Conservation (phyloP, 352 stramenopile species). For the Phytophthora palmivora region DNA sequence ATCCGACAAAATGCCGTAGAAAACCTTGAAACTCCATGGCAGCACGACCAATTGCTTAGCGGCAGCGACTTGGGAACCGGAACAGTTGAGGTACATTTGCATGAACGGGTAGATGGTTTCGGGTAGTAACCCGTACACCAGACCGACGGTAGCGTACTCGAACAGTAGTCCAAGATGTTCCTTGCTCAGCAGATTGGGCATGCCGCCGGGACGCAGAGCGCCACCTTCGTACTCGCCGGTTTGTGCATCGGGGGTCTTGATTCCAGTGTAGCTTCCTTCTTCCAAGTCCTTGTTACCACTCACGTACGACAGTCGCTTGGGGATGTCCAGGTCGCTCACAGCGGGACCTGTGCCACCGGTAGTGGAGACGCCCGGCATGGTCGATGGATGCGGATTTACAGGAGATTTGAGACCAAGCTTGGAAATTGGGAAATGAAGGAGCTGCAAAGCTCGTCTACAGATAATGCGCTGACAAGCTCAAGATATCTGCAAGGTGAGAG, state of each 20-base stretch:
- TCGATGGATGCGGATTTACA: background rate
- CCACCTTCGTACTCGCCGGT: constrained; percentile 13
- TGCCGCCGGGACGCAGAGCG: constrained; percentile 27
- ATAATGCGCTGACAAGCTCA: constrained; percentile 13
- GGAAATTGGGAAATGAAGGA: constrained; percentile 31
- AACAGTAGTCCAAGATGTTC: constrained; percentile 39
- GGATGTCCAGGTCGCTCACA: constrained; percentile 35
- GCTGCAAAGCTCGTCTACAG: constrained; percentile 25
- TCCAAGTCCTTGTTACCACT: constrained; percentile 29
- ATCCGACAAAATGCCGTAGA: constrained; percentile 36
- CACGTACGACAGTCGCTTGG: constrained; percentile 43
- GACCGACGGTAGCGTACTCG: constrained; percentile 33
- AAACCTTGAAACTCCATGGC: constrained; percentile 50
- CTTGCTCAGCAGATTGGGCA: constrained; percentile 26
- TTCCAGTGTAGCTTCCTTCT: constrained; percentile 6
- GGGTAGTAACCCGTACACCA: constrained; percentile 36
- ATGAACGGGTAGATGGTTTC: constrained; percentile 43
- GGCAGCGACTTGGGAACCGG: constrained; percentile 25
- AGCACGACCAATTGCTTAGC: constrained; percentile 48
- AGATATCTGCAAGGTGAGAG: background rate
- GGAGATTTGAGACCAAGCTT: constrained; percentile 16
- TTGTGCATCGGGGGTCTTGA: constrained; percentile 16
- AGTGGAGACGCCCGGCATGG: constrained; percentile 27
- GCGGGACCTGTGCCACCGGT: constrained; percentile 22
- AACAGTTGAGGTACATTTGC: constrained; percentile 37